Percentiles rank a stretch among this genome's conserved stretches.
phyloP scores from a whole-genome alignment of 768 basidiomycete species.

The Heimioporus sp. region DNA sequence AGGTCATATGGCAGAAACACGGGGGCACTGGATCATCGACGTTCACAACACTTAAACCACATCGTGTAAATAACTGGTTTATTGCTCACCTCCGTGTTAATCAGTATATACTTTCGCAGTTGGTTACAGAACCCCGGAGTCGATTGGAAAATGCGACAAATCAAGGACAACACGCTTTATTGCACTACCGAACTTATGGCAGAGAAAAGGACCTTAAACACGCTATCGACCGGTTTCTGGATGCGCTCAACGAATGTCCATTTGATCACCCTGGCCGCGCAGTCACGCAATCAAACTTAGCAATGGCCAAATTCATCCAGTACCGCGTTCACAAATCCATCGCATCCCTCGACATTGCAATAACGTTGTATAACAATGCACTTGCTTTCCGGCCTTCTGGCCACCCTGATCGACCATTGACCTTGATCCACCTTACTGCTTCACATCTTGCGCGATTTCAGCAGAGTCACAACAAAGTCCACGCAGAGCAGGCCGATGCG shows the following conservation, averaged over 20 bases:
- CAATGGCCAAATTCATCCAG: not conserved
- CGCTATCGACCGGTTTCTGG: not conserved
- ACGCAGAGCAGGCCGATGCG: not conserved
- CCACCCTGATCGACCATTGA: not conserved
- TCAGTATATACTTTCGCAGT: not conserved
- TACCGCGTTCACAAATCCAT: not conserved
- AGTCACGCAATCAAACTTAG: slow-evolving; percentile 1
- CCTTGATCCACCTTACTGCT: not conserved
- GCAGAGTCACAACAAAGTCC: not conserved
- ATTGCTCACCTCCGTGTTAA: too few relatives aligned
- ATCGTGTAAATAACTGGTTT: not conserved
- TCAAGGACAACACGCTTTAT: not conserved
- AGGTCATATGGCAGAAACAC: not conserved
- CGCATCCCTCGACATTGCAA: not conserved
- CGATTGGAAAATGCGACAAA: not conserved
- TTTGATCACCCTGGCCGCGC: slow-evolving; percentile 1
- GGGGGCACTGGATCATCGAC: not conserved
- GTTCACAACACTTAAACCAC: not conserved
- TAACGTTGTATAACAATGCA: not conserved
- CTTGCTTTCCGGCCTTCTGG: not conserved
- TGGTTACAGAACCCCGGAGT: too few relatives aligned
- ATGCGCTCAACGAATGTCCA: slow-evolving; percentile 1
- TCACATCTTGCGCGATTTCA: not conserved
- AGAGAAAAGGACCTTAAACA: not conserved
- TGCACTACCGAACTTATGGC: not conserved